A percentile compares a stretch with the other conserved stretches of the same genome.
phyloP scores from a whole-genome alignment of 2,329 filamentous ascomycete genomes.

The Didymella sp. region DNA sequence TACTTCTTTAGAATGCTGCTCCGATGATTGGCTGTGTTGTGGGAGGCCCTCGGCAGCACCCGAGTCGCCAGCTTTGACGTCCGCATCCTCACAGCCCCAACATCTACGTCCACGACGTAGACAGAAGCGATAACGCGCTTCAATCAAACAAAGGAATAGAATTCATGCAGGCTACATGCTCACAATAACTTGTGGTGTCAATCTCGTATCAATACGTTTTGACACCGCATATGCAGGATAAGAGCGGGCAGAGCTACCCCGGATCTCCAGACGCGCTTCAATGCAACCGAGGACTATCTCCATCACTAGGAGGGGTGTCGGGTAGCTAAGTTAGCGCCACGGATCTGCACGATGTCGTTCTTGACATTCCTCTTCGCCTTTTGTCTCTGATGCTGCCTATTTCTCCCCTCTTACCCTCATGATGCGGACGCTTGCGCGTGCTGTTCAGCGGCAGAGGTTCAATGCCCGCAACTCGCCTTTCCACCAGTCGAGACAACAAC shows the following conservation, averaged over 20 bases:
- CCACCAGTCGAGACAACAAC: slow-evolving; percentile 10
- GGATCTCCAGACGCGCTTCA: slow-evolving; percentile 5
- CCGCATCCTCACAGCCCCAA: not conserved
- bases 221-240: not conserved
- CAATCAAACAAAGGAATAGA: no score
- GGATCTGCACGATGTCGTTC: slow-evolving; percentile 17
- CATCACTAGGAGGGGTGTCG: slow-evolving; percentile 27
- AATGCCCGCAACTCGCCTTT: slow-evolving; percentile 16
- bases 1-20: slow-evolving; percentile 11
- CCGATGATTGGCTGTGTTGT: slow-evolving; percentile 14
- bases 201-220: not conserved
- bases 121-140: not conserved
- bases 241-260: slow-evolving; percentile 11
- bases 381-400: not conserved
- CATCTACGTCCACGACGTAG: not conserved
- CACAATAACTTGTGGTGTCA: not conserved
- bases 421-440: slow-evolving; percentile 38
- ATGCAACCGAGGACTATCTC: slow-evolving; percentile 34
- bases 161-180: not conserved
- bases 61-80: slow-evolving; percentile 16
- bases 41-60: slow-evolving; percentile 9
- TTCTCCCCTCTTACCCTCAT: not conserved
- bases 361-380: not conserved
- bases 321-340: slow-evolving; percentile 30
- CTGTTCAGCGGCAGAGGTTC: slow-evolving; percentile 28